Evolutionary conservation across 1,284 basidiomycete species (phyloP).

Genomic region (Tilletia setariae): DNA sequence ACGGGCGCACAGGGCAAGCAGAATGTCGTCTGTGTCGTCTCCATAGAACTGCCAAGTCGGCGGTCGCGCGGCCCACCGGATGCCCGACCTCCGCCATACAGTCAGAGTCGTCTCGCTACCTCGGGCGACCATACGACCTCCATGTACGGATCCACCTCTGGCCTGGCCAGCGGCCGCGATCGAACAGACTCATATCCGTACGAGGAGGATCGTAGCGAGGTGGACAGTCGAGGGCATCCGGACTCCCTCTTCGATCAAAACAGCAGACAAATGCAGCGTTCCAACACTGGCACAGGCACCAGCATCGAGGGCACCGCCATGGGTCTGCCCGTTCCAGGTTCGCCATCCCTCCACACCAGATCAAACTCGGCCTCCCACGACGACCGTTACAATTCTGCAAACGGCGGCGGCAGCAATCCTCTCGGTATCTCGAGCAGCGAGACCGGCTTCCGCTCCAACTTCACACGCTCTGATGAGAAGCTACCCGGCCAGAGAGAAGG

Average conservation of each 20-base stretch:
- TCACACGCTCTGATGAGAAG: slow-evolving; percentile 23
- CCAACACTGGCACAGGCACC: background rate
- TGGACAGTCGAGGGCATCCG: background rate
- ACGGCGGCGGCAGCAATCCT: slow-evolving; percentile 18
- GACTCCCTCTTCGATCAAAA: background rate
- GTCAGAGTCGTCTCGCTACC: slow-evolving; percentile 2
- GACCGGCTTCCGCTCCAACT: slow-evolving; percentile 6
- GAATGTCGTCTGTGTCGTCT: slow-evolving; percentile 80
- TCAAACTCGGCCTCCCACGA: background rate
- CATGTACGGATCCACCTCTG: background rate
- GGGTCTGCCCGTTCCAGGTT: background rate
- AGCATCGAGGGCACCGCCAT: background rate
- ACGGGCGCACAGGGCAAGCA: slow-evolving; percentile 60
- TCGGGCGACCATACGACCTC: background rate
- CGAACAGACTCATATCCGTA: background rate
- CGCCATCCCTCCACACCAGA: background rate
- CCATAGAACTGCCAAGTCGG: slow-evolving; percentile 79
- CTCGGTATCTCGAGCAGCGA: slow-evolving; percentile 42
- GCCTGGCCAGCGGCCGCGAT: background rate
- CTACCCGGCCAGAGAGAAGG: slow-evolving; percentile 6
- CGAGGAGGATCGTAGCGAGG: slow-evolving; percentile 1
- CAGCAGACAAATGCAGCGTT: background rate
- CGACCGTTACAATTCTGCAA: background rate
- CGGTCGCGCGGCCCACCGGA: slow-evolving; percentile 55
- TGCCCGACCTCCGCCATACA: background rate